Conservation (phyloP, 192 early-diverging fungal genomes). For the Podila epigama region DNA sequence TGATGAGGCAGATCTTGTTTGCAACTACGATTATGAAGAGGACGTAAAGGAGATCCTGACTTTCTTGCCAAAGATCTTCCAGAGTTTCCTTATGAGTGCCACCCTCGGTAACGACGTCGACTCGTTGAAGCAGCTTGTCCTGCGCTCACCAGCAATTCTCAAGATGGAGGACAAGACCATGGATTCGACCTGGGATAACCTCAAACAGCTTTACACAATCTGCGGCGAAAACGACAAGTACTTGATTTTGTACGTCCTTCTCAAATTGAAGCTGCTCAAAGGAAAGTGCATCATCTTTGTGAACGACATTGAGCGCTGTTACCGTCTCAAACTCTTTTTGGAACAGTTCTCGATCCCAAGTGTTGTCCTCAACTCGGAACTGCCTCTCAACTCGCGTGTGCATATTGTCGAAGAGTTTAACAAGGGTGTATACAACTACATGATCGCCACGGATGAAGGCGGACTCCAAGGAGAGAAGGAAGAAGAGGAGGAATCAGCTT, state of each 20-base stretch:
- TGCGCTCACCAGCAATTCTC: constrained; percentile 84
- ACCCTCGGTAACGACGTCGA: constrained; percentile 92
- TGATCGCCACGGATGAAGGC: constrained; percentile 95
- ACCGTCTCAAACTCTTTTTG: constrained; percentile 90
- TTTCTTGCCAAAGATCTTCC: constrained; percentile 86
- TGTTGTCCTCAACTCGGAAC: constrained; percentile 93
- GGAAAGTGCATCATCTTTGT: constrained; percentile 97
- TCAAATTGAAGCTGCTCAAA: constrained; percentile 89
- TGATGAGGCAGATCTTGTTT: constrained; percentile 95
- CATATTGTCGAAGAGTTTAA: constrained; percentile 99
- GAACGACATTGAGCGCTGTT: constrained; percentile 93
- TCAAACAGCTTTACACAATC: constrained; percentile 45
- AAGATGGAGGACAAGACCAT: constrained; percentile 82
- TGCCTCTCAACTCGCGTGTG: constrained; percentile 88
- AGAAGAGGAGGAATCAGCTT: constrained; percentile 59
- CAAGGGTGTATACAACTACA: constrained; percentile 92
- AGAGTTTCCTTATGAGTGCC: constrained; percentile 94
- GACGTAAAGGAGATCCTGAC: constrained; percentile 82
- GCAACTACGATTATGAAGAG: constrained; percentile 93
- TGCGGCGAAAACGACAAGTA: constrained; percentile 88
- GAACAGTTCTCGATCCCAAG: constrained; percentile 95
- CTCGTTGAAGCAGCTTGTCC: constrained; percentile 80
- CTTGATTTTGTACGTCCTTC: constrained; percentile 84
- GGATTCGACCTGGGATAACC: constrained; percentile 70
- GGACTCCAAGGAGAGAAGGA: constrained; percentile 73